These are phyloP conservation scores for Xylariaceae sp. DNA, from an alignment of 2,329 filamentous ascomycete species.

Conservation along the genomic window DNA sequence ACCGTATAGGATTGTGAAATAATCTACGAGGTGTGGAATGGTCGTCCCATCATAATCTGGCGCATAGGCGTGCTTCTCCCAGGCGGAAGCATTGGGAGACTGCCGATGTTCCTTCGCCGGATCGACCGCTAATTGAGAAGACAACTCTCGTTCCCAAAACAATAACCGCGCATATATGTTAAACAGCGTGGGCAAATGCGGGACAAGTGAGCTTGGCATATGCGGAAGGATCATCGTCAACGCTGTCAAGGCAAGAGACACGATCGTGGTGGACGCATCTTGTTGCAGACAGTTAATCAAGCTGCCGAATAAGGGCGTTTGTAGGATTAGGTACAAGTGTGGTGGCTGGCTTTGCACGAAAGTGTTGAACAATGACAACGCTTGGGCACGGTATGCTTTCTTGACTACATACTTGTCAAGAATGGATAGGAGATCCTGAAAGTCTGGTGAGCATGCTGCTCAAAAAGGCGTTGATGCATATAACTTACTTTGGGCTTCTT, in stretches of 20 bases:
- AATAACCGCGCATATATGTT: conserved; percentile 79
- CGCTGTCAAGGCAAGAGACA: conserved; percentile 74
- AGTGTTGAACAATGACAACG: conserved; percentile 68
- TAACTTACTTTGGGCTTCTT: conserved; percentile 62
- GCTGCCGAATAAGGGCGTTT: conserved; percentile 72
- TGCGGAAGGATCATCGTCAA: conserved; percentile 83
- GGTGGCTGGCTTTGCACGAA: conserved; percentile 79
- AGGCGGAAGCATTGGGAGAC: conserved; percentile 45
- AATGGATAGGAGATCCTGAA: conserved; percentile 65
- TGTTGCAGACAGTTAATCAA: conserved; percentile 74
- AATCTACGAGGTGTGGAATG: conserved; percentile 70
- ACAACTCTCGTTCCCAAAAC: conserved; percentile 71
- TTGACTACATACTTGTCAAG: conserved; percentile 69
- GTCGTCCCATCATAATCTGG: conserved; percentile 63
- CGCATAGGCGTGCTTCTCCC: conserved; percentile 67
- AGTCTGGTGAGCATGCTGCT: conserved; percentile 28
- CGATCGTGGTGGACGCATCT: conserved; percentile 75
- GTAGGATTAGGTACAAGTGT: conserved; percentile 72
- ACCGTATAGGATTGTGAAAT: conserved; percentile 82
- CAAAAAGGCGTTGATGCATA: background rate
- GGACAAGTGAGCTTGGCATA: conserved; percentile 72
- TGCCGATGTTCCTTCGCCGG: conserved; percentile 43
- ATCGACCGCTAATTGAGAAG: conserved; percentile 42
- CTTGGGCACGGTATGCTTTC: conserved; percentile 64
- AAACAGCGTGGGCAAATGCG: conserved; percentile 73